Percentiles rank a stretch among this genome's conserved stretches.
Conservation (phyloP, 2,329 filamentous ascomycete species). For the Trichoderma afroharzianum region DNA sequence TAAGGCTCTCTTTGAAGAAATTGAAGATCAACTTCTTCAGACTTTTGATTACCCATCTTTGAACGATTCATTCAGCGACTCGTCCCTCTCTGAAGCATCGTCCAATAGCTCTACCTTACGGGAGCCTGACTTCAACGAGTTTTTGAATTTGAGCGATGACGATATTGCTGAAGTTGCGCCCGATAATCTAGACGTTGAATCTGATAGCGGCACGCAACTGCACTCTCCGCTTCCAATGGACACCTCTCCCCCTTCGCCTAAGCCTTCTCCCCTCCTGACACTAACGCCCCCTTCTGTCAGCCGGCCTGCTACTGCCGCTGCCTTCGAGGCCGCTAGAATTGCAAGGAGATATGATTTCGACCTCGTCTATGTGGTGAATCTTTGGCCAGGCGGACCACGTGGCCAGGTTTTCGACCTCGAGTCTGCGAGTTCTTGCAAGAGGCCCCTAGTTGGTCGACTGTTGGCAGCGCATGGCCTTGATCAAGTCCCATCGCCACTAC, state of each 20-base stretch:
- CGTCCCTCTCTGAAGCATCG: constrained; percentile 29
- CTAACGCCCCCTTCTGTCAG: constrained; percentile 44
- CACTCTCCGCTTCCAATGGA: constrained; percentile 22
- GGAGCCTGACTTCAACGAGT: constrained; percentile 53
- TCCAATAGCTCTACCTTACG: constrained; percentile 38
- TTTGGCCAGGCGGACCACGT: constrained; percentile 45
- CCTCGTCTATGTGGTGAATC: constrained; percentile 55
- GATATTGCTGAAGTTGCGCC: constrained; percentile 50
- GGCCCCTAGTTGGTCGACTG: constrained; percentile 45
- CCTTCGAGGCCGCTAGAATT: constrained; percentile 53
- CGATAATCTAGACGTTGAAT: constrained; percentile 20
- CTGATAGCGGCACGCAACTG: constrained; percentile 15
- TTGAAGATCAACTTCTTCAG: constrained; percentile 27
- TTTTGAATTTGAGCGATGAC: constrained; percentile 53
- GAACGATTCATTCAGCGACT: constrained; percentile 29
- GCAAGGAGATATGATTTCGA: constrained; percentile 55
- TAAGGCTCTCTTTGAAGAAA: constrained; percentile 25
- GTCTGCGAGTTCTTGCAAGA: constrained; percentile 17
- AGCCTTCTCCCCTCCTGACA: constrained; percentile 37
- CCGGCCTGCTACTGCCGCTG: constrained; percentile 45
- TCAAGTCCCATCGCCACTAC: constrained; percentile 49
- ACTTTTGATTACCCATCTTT: constrained; percentile 26
- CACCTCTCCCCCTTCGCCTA: constrained; percentile 24
- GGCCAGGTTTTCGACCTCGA: constrained; percentile 15
- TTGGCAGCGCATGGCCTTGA: constrained; percentile 54